Conservation (phyloP, 441 rosid genomes). For the Kokia cookei region DNA sequence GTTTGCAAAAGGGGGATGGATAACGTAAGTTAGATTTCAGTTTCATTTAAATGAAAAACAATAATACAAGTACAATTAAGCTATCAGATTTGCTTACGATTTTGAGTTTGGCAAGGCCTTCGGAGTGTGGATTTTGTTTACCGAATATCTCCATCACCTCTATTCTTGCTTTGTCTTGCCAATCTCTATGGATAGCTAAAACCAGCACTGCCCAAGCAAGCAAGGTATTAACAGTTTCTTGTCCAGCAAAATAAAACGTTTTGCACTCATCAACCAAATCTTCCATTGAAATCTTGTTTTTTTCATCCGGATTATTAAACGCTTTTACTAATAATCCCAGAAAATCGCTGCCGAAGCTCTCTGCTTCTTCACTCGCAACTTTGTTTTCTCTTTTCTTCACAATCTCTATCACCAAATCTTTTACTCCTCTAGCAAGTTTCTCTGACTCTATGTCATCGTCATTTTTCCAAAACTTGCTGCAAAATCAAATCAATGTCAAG, state of each 20-base stretch:
- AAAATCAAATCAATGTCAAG: neutral
- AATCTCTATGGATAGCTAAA: constrained; percentile 10
- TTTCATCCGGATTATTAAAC: constrained; percentile 9
- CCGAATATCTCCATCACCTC: constrained; percentile 34
- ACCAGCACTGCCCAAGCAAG: constrained; percentile 18
- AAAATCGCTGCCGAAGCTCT: constrained; percentile 30
- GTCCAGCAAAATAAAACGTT: constrained; percentile 21
- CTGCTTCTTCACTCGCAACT: constrained; percentile 7
- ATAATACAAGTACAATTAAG: neutral
- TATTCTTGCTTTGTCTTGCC: constrained; percentile 42
- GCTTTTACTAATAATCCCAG: constrained; percentile 32
- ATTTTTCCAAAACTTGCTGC: constrained; percentile 23
- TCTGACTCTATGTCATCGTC: constrained; percentile 32
- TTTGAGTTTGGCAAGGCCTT: constrained; percentile 30
- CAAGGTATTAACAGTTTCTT: constrained; percentile 14
- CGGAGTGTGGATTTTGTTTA: constrained; percentile 18
- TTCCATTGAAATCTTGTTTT: constrained; percentile 11
- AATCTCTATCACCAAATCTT: constrained; percentile 21
- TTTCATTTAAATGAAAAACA: constrained; percentile 16
- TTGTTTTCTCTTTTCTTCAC: constrained; percentile 35
- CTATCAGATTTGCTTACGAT: constrained; percentile 15
- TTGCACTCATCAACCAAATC: constrained; percentile 23
- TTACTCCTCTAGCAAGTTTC: constrained; percentile 25
- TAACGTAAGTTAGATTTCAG: constrained; percentile 10
- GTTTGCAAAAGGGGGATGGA: neutral